Evolutionary conservation across 257 asterid genomes (phyloP), one percentile per base, ranked within the genome.

Genomic region (Gardenia jasminoides): DNA sequence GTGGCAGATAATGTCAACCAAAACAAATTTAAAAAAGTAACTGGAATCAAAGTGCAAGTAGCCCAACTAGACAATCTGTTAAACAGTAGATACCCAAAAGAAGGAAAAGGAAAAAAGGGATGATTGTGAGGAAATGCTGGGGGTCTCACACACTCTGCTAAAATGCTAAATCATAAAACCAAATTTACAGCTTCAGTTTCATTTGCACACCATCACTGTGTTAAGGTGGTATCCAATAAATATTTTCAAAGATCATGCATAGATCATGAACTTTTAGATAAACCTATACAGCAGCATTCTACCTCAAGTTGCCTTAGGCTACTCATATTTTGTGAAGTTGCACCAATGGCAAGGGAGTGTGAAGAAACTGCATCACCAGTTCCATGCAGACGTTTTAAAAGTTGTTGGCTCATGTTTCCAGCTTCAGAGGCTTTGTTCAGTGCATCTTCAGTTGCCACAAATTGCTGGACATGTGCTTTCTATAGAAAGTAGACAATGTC

Each of bases 281-380:
- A 52, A 65, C 66, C 41, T 20, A 74, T 66, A 36, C 48, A 58
- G 78, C 56, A 80, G 59, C 16, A 46, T 64, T 73, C 72, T 86
- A 96, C 99, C 99, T 92, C 98, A 75, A 96, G 99, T 88, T 96
- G 98, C 90, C 98, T 86, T 65, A 96, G 97, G 87, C 99, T 96
- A 90, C 99, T 92, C 99, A 96, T 96, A 88, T 83, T 91, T 84
- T 93, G 97, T 75, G 97, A 90, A 17, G 92, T 84, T 80, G 90
- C 96, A 72, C 88, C 88, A 70, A 82, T 84, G 26, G 79, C 89
- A 70, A 93, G 87, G 28, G 97, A 89, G 75, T 89, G 88, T 16
- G 96, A 90, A 78, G 97, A 87, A 82, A 86, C 86, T 78, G 90
- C 88, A 87, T 88, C 97, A 83, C 89, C 91, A 83, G 86, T 90